Conservation (phyloP, 1,139 yeast species). For the Zygoascus meyerae region DNA sequence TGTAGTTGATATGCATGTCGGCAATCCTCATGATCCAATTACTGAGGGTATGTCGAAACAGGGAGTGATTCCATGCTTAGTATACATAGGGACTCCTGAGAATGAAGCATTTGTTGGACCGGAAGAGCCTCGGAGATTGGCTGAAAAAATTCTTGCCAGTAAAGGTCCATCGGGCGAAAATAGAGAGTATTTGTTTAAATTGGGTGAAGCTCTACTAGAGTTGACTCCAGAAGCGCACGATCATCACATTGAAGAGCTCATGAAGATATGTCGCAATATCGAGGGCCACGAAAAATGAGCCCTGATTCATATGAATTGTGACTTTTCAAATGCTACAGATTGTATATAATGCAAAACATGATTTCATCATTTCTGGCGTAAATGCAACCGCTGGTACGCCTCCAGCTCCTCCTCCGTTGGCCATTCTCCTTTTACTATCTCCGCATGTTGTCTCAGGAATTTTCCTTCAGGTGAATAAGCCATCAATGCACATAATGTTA, state of each 20-base stretch:
- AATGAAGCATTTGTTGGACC: constrained; percentile 85
- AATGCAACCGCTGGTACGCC: constrained; percentile 7
- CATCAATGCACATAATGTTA: constrained; percentile 29
- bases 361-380: neutral
- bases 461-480: constrained; percentile 30
- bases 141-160: constrained; percentile 49
- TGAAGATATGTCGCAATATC: constrained; percentile 8
- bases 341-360: too few relatives aligned
- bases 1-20: constrained; percentile 52
- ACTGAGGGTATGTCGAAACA: constrained; percentile 23
- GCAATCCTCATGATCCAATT: constrained; percentile 32
- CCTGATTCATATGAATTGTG: neutral
- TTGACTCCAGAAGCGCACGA: constrained; percentile 40
- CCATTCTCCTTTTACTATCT: constrained; percentile 27
- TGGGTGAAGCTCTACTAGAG: constrained; percentile 49
- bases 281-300: neutral
- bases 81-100: constrained; percentile 77
- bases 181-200: constrained; percentile 55
- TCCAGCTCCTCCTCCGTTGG: constrained; percentile 27
- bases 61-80: constrained; percentile 43
- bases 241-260: constrained; percentile 35
- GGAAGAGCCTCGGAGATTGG: constrained; percentile 53
- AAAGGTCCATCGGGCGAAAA: constrained; percentile 82
- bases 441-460: constrained; percentile 27
- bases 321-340: neutral